These are phyloP conservation scores for Vaccinium corymbosum DNA, from an alignment of 148 eudicot species.

Conservation along the genomic window DNA sequence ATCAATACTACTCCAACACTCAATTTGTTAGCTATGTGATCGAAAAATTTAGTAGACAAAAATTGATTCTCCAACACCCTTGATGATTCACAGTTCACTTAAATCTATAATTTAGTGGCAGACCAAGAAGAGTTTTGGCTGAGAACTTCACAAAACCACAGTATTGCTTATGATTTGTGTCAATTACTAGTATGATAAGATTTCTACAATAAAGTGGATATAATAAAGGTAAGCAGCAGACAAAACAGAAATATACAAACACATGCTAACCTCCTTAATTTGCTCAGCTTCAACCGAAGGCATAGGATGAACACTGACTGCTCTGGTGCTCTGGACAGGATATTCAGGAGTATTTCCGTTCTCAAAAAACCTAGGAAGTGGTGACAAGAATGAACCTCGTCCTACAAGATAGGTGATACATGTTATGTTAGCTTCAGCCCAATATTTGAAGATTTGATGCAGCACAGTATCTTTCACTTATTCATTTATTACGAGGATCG, in stretches of 20 bases:
- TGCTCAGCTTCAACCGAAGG: slow-evolving; percentile 40
- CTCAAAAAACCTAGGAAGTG: slow-evolving; percentile 31
- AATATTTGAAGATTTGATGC: neutral
- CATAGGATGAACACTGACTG: slow-evolving; percentile 44
- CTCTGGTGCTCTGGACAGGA: slow-evolving; percentile 30
- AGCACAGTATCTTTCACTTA: neutral
- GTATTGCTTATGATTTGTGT: neutral
- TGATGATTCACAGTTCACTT: neutral
- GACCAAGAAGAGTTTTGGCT: neutral
- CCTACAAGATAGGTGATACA: slow-evolving; percentile 35
- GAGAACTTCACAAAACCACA: neutral
- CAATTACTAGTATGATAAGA: neutral
- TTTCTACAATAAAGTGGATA: neutral
- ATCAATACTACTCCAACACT: neutral
- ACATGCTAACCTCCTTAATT: slow-evolving; percentile 40
- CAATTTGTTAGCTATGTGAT: neutral
- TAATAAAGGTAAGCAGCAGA: neutral
- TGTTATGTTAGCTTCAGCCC: neutral
- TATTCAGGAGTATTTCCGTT: slow-evolving; percentile 34
- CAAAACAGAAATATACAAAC: neutral
- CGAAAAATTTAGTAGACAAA: neutral
- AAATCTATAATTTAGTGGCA: slow-evolving; percentile 1
- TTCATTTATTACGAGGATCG: neutral
- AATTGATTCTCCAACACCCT: neutral
- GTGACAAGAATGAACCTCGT: slow-evolving; percentile 39